These are phyloP conservation scores for Yamadazyma dendronema DNA, from an alignment of 1,139 yeast genomes.

Conservation along the genomic window DNA sequence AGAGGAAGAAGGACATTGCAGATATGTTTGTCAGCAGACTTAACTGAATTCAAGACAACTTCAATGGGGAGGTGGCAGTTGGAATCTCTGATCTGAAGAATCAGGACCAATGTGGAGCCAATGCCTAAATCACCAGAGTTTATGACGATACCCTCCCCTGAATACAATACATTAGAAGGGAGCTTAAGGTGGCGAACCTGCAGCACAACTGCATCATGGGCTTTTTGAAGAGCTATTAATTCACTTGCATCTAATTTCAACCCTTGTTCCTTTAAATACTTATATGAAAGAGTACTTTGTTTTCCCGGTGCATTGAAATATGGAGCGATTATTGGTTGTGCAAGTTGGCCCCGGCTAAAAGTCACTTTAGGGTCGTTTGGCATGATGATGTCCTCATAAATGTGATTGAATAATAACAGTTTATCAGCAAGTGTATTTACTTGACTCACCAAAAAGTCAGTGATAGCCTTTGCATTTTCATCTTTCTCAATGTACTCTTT, in stretches of 20 bases:
- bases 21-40: constrained; percentile 26
- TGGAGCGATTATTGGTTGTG: constrained; percentile 21
- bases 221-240: constrained; percentile 20
- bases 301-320: constrained; percentile 14
- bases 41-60: constrained; percentile 25
- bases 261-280: constrained; percentile 19
- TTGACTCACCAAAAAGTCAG: constrained; percentile 10
- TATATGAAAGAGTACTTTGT: constrained; percentile 16
- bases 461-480: constrained; percentile 14
- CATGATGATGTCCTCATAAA: constrained; percentile 19
- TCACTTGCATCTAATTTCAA: constrained; percentile 21
- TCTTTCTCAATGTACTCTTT: constrained; percentile 11
- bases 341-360: constrained; percentile 24
- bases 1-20: constrained; percentile 30
- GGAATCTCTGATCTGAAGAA: constrained; percentile 32
- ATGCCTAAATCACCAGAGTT: constrained; percentile 30
- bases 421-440: constrained; percentile 10
- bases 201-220: constrained; percentile 27
- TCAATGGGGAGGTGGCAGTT: constrained; percentile 38
- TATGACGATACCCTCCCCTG: constrained; percentile 38
- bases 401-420: constrained; percentile 12
- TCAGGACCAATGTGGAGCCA: constrained; percentile 29
- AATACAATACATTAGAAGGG: constrained; percentile 23
- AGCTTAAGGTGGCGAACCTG: constrained; percentile 23
- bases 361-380: constrained; percentile 22